These are phyloP conservation scores for Hypoxylon fuscum DNA, from an alignment of 495 filamentous ascomycete species.

Conservation along the genomic window DNA sequence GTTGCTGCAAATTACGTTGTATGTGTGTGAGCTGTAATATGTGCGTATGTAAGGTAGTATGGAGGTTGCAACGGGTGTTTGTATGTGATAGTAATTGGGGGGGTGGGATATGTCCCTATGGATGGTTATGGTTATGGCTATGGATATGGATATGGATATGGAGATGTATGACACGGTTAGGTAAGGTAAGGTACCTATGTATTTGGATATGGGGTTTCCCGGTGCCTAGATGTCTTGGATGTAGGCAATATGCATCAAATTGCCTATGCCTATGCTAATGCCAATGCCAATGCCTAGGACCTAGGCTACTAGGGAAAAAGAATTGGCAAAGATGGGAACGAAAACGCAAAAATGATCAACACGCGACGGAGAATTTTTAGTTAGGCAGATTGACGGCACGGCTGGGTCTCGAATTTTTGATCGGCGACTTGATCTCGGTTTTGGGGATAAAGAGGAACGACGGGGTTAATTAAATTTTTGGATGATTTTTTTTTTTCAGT, in stretches of 20 bases:
- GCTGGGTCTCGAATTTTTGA: conserved; percentile 40
- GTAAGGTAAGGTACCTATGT: too few relatives aligned
- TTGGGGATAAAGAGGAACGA: conserved; percentile 35
- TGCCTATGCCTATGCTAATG: too few relatives aligned
- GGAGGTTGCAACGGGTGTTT: too few relatives aligned
- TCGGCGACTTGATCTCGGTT: conserved; percentile 38
- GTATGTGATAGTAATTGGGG: too few relatives aligned
- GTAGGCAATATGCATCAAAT: too few relatives aligned
- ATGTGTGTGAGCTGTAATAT: conserved; percentile 20
- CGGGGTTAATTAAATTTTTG: conserved; percentile 29
- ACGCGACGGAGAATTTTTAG: conserved; percentile 42
- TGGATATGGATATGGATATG: too few relatives aligned
- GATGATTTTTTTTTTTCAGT: conserved; percentile 17
- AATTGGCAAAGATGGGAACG: conserved; percentile 20
- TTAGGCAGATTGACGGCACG: conserved; percentile 22
- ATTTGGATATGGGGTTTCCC: too few relatives aligned
- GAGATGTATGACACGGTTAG: not conserved
- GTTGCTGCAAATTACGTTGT: conserved; percentile 12
- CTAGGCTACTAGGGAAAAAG: too few relatives aligned
- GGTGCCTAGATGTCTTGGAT: not conserved
- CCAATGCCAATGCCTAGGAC: too few relatives aligned
- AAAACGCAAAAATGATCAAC: conserved; percentile 33
- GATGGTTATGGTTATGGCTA: too few relatives aligned
- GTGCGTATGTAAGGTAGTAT: conserved; percentile 15
- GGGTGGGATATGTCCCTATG: too few relatives aligned